Base-by-base conservation (phyloP, 2,329 filamentous ascomycete genomes). In the Calonectria honghensis region DNA sequence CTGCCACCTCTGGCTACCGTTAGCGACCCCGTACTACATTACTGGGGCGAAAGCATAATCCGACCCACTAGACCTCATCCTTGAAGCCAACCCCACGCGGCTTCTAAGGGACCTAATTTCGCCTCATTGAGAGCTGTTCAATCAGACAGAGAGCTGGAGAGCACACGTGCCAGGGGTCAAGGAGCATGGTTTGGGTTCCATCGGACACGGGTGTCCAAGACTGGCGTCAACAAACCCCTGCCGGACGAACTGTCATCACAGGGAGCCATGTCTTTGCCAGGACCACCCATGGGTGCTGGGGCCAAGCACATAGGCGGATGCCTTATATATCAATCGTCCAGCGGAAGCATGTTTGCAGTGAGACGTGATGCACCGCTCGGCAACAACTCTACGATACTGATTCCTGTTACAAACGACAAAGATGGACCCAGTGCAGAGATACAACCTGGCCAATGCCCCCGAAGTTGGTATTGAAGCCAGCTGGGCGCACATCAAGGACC, bases 401-500 rank as follows among this genome's bases (percentile, higher is more conserved):
- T 20, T 63, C 32, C 10, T 41, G 57, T 29, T 27, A 24, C 37
- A 63, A 29, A 29, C 37, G 24, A 50, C 61, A 9, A 64, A 24
- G 14, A 68, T 68, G 65, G 65, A 68, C 41, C 24, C 65, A n/a
- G 48, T 68, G 48, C 65, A 68, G 35, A 39, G 65, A 14, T 68
- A 68, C 51, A 68, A 24, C 50, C 50, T 68, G 5, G 50, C 65
- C 20, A 57, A 68, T n/a, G 65, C 35, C 65, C 31, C 65, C 35
- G 65, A 68, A 9, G 48, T 68, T 20, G 65, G 65, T 35, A 37
- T 57, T 37, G 65, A 68, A 16, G 65, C 65, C 50, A 54, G 50
- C 65, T 70, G 68, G 68, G 68, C 68, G 18, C 41, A 70, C 57
- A 52, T 64, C 31, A 70, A 70, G 16, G 68, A 70, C 31, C 68